A percentile compares a stretch with the other conserved stretches of the same genome.
Conservation (phyloP, 2,329 filamentous ascomycete species). For the Penicillium nordicum region DNA sequence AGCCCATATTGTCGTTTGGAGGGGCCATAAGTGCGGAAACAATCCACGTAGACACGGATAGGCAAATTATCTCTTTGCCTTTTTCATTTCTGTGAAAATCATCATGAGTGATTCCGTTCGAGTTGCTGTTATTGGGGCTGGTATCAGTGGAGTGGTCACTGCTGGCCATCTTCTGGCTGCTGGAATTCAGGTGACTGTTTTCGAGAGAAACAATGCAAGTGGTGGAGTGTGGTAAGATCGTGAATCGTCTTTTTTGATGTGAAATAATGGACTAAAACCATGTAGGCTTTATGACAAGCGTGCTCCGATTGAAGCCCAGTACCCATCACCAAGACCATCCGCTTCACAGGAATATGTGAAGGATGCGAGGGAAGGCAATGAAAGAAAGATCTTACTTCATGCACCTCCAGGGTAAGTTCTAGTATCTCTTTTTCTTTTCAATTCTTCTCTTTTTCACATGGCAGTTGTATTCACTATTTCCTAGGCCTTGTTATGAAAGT, state of each 20-base stretch:
- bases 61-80: background rate
- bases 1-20: background rate
- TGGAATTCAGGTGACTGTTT: constrained; percentile 52
- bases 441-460: too few species aligned
- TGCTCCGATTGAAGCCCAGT: constrained; percentile 47
- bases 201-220: constrained; percentile 51
- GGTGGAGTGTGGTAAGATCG: constrained; percentile 55
- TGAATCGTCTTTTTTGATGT: background rate
- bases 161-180: constrained; percentile 47
- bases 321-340: constrained; percentile 41
- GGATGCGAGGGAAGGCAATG: constrained; percentile 16
- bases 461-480: background rate
- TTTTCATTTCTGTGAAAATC: background rate
- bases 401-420: constrained; percentile 50
- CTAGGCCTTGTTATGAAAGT: constrained; percentile 52
- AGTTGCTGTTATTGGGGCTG: constrained; percentile 52
- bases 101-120: constrained; percentile 23
- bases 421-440: background rate
- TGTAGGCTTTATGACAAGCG: constrained; percentile 51
- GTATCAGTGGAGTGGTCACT: constrained; percentile 49
- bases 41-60: background rate
- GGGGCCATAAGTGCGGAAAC: background rate
- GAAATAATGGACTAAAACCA: background rate
- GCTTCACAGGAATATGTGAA: constrained; percentile 28
- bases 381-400: constrained; percentile 22